These are phyloP conservation scores for Capsicum baccatum DNA, from an alignment of 257 asterid genomes.

Conservation along the genomic window DNA sequence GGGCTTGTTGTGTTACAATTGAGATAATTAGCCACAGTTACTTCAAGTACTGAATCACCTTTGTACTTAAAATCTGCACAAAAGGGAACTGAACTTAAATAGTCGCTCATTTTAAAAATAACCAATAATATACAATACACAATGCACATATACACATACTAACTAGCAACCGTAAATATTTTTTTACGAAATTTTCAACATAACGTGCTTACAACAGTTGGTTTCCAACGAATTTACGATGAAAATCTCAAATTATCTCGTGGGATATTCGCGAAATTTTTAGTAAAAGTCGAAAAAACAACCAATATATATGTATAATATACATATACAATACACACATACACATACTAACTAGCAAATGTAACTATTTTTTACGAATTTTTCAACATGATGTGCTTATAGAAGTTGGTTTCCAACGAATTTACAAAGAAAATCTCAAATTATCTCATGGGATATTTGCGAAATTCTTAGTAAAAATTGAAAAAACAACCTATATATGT, in stretches of 20 bases:
- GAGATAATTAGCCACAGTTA: conserved; percentile 51
- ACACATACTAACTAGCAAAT: too few relatives aligned
- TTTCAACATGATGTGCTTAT: not conserved
- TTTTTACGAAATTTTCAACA: not conserved
- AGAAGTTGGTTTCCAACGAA: not conserved
- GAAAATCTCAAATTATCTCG: too few relatives aligned
- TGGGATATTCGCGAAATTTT: too few relatives aligned
- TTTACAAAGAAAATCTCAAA: too few relatives aligned
- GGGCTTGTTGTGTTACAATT: conserved; percentile 62
- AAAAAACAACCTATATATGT: too few relatives aligned
- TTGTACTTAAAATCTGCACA: conserved; percentile 64
- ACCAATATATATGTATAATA: too few relatives aligned
- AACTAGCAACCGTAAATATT: not conserved
- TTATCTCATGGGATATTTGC: too few relatives aligned
- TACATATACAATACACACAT: too few relatives aligned
- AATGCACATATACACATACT: not conserved
- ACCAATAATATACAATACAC: not conserved
- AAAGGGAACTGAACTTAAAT: not conserved
- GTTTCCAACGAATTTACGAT: not conserved
- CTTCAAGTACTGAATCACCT: conserved; percentile 68
- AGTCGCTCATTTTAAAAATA: not conserved
- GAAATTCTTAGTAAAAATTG: too few relatives aligned
- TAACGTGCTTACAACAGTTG: not conserved
- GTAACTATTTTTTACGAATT: not conserved
- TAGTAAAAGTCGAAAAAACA: too few relatives aligned